Base-by-base conservation (phyloP, 2,329 filamentous ascomycete species). In the Amesomyces nigricolor region DNA sequence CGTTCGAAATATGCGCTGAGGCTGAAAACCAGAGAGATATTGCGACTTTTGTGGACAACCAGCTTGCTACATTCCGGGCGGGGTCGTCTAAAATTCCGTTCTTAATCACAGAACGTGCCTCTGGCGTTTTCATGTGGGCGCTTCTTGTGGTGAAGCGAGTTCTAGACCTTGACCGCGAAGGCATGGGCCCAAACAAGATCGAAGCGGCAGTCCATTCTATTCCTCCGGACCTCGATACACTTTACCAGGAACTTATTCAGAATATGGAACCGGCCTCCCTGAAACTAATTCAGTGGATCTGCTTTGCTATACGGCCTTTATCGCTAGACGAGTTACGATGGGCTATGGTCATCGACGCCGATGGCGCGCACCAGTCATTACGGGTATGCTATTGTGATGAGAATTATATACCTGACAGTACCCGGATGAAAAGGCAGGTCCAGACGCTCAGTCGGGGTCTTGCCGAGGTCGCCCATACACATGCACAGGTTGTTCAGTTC, bases 121-220 rank as follows among this genome's bases (percentile, higher is more conserved):
- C 48, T 0, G 70, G 71, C 2, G 56, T 73, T 5, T 73, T 73
- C 47, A 58, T 71, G 19, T 74, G 72, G 72, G 69, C 68, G 0
- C 49, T 32, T n/a, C 62, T 74, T 11, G 67, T 70, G 0, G 58
- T 66, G 5, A 39, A 62, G 0, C 43, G 38, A 11, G 61, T 62
- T 10, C 17, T 65, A 0, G 3, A 54, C 0, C 59, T 67, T 8
- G 40, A 63, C 0, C 22, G 19, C 0, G 22, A 60, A 3, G 63
- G 64, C 1, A 26, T 26, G 3, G 16, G 22, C 1, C 5, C 47
- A 10, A 11, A 40, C 0, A 48, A 14, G n/a, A 71, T 72, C 2
- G 40, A 64, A 57, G n/a, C 2, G 0, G 55, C 40, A 14, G 57
- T 71, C 35, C 2, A 51, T 6, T 14, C 44, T 5, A 56, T 64